Percentiles rank a stretch among this genome's conserved stretches.
Conservation (phyloP, 1,284 basidiomycete species). For the Ustilago shanxiensis region DNA sequence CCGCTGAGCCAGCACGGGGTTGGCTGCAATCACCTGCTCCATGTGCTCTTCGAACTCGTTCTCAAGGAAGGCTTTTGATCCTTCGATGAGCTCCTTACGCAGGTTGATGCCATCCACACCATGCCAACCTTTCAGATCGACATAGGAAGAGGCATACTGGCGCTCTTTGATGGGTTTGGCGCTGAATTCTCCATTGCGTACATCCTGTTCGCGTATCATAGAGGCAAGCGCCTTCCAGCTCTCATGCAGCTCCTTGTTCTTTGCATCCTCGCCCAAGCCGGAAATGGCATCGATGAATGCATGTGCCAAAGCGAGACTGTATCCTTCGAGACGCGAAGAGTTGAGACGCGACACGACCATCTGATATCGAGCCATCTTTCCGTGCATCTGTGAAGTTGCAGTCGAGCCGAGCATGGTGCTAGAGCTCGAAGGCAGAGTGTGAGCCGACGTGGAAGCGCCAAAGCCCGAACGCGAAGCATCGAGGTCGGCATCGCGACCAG, state of each 20-base stretch:
- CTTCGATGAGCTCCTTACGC: slow-evolving; percentile 76
- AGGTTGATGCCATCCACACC: slow-evolving; percentile 55
- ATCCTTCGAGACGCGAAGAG: slow-evolving; percentile 58
- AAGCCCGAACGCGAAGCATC: slow-evolving; percentile 38
- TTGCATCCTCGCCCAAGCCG: slow-evolving; percentile 48
- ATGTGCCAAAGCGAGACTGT: slow-evolving; percentile 54
- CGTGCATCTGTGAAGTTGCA: slow-evolving; percentile 57
- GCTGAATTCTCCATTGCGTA: slow-evolving; percentile 70
- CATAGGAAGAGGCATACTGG: slow-evolving; percentile 73
- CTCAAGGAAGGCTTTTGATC: slow-evolving; percentile 81
- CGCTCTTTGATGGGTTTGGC: slow-evolving; percentile 70
- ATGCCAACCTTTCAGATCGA: slow-evolving; percentile 51
- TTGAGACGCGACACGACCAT: slow-evolving; percentile 63
- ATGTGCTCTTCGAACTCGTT: slow-evolving; percentile 83
- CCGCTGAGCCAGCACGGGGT: slow-evolving; percentile 85
- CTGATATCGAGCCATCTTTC: slow-evolving; percentile 66
- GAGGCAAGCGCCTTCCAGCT: slow-evolving; percentile 72
- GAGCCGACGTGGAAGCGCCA: slow-evolving; percentile 51
- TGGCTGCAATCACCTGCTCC: slow-evolving; percentile 84
- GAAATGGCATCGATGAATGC: slow-evolving; percentile 62
- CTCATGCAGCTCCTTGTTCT: slow-evolving; percentile 70
- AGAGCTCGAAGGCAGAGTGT: slow-evolving; percentile 32
- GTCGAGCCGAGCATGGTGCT: slow-evolving; percentile 21
- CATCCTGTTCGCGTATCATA: slow-evolving; percentile 72
- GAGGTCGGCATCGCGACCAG: slow-evolving; percentile 23